Percentiles rank a stretch among this genome's conserved stretches.
These are phyloP conservation scores for Pseudogymnoascus pannorum DNA, from an alignment of 2,329 filamentous ascomycete genomes.

Conservation along the genomic window DNA sequence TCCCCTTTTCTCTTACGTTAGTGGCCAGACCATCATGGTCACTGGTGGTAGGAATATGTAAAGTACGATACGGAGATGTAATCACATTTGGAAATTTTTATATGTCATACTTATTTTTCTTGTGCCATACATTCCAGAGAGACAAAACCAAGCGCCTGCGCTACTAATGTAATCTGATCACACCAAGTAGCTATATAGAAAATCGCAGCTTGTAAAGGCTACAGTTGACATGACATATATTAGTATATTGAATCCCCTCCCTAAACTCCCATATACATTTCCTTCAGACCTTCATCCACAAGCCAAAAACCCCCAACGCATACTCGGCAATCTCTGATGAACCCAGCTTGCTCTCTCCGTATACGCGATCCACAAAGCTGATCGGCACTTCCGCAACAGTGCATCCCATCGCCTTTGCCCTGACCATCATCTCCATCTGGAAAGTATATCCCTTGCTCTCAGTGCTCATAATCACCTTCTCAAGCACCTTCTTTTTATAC, in stretches of 20 bases:
- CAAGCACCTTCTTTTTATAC: conserved; percentile 84
- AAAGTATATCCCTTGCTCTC: conserved; percentile 97
- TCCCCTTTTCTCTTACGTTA: conserved; percentile 77
- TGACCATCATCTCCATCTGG: conserved; percentile 99
- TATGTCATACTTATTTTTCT: not conserved
- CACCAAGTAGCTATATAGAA: not conserved
- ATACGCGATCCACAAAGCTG: conserved; percentile 88
- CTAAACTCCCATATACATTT: conserved; percentile 6
- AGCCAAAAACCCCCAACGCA: conserved; percentile 70
- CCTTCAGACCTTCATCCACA: conserved; percentile 68
- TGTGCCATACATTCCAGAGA: not conserved
- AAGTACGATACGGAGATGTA: conserved; percentile 4
- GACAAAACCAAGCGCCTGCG: not conserved
- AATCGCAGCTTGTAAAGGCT: not conserved
- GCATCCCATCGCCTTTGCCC: conserved; percentile 92
- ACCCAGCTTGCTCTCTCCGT: conserved; percentile 91
- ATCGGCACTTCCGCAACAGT: conserved; percentile 94
- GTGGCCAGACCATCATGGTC: conserved; percentile 79
- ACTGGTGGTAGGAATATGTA: conserved; percentile 66
- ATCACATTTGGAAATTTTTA: not conserved
- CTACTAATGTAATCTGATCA: not conserved
- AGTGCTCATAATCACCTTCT: conserved; percentile 83
- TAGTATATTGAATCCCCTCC: not conserved
- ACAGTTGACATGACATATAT: conserved; percentile 7
- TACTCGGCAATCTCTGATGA: conserved; percentile 96